Percentiles rank a stretch among this genome's conserved stretches.
Conservation (phyloP, 345 rosid genomes). For the Salix koriyanagi region DNA sequence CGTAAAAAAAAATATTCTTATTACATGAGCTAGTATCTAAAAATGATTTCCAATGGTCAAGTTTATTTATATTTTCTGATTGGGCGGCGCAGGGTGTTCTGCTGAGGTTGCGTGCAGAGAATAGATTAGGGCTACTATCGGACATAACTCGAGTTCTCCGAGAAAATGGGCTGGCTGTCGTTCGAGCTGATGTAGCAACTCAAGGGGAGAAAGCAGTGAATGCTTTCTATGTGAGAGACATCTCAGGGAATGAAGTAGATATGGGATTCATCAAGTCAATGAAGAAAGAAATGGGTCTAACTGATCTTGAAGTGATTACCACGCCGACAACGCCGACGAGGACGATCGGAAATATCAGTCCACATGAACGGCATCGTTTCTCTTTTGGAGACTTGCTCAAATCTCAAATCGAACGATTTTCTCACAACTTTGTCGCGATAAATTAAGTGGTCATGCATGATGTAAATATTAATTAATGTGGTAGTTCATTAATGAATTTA, state of each 20-base stretch:
- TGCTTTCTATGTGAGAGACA: conserved; percentile 52
- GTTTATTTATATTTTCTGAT: not conserved
- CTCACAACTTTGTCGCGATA: conserved; percentile 39
- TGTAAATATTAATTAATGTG: not conserved
- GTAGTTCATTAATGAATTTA: not conserved
- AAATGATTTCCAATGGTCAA: not conserved
- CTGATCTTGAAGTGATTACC: conserved; percentile 40
- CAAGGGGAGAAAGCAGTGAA: conserved; percentile 52
- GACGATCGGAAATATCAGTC: not conserved
- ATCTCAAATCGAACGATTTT: conserved; percentile 45
- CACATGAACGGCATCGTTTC: conserved; percentile 20
- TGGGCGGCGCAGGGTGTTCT: conserved; percentile 45
- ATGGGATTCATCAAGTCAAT: conserved; percentile 56
- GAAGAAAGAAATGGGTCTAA: conserved; percentile 60
- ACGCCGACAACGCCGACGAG: not conserved
- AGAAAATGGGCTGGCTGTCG: conserved; percentile 62
- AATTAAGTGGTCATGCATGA: conserved; percentile 15
- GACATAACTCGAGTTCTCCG: conserved; percentile 64
- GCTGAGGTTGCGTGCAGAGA: conserved; percentile 52
- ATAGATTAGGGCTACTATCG: conserved; percentile 56
- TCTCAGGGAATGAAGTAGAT: conserved; percentile 51
- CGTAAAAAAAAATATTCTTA: not conserved
- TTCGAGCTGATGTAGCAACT: conserved; percentile 64
- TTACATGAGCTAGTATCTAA: not conserved
- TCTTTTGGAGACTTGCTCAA: conserved; percentile 48